These are phyloP conservation scores for Sporothrix protearum DNA, from an alignment of 2,329 filamentous ascomycete species.

Conservation along the genomic window DNA sequence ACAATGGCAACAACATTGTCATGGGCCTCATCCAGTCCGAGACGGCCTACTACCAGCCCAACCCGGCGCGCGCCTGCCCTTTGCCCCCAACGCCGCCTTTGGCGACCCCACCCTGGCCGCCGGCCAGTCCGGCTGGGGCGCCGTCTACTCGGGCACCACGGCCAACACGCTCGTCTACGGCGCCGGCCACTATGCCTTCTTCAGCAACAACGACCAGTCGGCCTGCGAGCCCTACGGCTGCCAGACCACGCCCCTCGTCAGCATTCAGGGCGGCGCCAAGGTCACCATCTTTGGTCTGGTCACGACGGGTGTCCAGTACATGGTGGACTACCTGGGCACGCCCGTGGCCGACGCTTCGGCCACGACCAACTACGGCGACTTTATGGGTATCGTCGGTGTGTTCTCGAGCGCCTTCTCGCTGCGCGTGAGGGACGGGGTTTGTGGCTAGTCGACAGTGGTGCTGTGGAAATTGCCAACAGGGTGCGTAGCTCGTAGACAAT, in stretches of 20 bases:
- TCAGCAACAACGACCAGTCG: constrained; percentile 52
- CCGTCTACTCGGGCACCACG: constrained; percentile 53
- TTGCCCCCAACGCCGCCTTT: constrained; percentile 33
- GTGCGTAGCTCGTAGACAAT: neutral
- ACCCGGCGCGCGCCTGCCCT: constrained; percentile 40
- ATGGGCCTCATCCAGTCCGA: constrained; percentile 67
- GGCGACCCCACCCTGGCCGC: constrained; percentile 50
- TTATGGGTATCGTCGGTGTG: constrained; percentile 14
- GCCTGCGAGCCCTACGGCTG: constrained; percentile 31
- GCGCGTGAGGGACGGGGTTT: too few relatives aligned
- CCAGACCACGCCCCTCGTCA: constrained; percentile 21
- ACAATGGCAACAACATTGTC: constrained; percentile 57
- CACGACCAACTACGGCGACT: constrained; percentile 12
- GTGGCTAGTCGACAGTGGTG: too few relatives aligned
- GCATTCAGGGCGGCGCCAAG: constrained; percentile 17
- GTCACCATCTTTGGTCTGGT: constrained; percentile 23
- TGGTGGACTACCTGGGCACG: constrained; percentile 22
- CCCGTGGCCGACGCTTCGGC: neutral
- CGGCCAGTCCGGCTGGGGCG: constrained; percentile 50
- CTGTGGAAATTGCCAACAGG: too few relatives aligned
- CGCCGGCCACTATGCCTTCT: constrained; percentile 58
- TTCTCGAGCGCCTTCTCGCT: constrained; percentile 14
- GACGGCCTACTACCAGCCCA: constrained; percentile 68
- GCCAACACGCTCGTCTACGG: constrained; percentile 52
- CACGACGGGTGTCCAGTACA: constrained; percentile 19